Conservation (phyloP, 805 yeast genomes). For the Ogataea pignaliae region DNA sequence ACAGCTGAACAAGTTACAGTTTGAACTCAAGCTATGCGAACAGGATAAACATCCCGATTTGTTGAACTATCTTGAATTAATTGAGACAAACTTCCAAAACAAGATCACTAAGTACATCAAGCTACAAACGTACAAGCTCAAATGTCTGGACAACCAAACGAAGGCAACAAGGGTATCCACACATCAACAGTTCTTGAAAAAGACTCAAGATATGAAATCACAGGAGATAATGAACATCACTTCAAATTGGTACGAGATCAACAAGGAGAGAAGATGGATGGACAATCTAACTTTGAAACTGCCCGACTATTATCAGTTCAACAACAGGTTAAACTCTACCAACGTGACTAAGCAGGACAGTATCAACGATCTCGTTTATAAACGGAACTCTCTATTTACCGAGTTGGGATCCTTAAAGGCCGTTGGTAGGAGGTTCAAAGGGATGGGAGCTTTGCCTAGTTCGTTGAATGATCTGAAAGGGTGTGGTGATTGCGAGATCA, state of each 20-base stretch:
- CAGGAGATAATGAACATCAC: conserved; percentile 70
- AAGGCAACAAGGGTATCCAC: conserved; percentile 71
- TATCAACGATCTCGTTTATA: conserved; percentile 49
- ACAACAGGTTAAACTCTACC: conserved; percentile 20
- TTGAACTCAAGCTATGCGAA: conserved; percentile 80
- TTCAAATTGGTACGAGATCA: conserved; percentile 85
- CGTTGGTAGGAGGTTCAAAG: conserved; percentile 38
- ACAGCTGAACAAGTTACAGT: conserved; percentile 68
- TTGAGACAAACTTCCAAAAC: conserved; percentile 70
- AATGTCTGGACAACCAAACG: conserved; percentile 78
- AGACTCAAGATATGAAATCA: conserved; percentile 60
- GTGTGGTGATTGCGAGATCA: conserved; percentile 67
- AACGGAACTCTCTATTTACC: conserved; percentile 59
- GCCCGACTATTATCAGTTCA: conserved; percentile 38
- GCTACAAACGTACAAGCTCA: conserved; percentile 58
- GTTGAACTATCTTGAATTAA: conserved; percentile 61
- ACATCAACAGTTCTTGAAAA: conserved; percentile 78
- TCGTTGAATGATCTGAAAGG: conserved; percentile 64
- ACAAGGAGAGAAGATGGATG: conserved; percentile 79
- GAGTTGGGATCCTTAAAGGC: conserved; percentile 73
- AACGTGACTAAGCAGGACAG: conserved; percentile 21
- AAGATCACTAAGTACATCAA: conserved; percentile 40
- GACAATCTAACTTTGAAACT: conserved; percentile 58
- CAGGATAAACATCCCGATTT: conserved; percentile 92
- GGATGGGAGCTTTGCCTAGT: conserved; percentile 69